phyloP scores from a whole-genome alignment of 2,329 filamentous ascomycete genomes.

The Dryadomyces quercivorus region DNA sequence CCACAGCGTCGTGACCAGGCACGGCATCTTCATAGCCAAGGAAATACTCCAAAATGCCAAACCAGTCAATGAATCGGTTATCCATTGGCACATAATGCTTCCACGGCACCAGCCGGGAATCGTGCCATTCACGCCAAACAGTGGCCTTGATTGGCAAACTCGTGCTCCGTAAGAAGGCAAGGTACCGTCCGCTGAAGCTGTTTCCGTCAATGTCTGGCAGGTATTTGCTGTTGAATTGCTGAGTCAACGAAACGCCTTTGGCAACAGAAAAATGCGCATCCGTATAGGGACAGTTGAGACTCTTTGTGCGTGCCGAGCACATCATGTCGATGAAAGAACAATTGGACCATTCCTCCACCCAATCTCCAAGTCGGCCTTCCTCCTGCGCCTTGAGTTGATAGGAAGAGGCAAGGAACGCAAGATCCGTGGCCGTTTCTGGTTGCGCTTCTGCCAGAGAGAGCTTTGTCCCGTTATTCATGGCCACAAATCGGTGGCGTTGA shows the following conservation, averaged over 20 bases:
- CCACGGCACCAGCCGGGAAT: slow-evolving; percentile 62
- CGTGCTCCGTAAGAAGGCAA: slow-evolving; percentile 56
- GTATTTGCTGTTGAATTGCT: slow-evolving; percentile 53
- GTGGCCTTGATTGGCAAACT: slow-evolving; percentile 67
- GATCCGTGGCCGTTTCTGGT: slow-evolving; percentile 34
- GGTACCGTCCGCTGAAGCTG: slow-evolving; percentile 50
- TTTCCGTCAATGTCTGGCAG: slow-evolving; percentile 65
- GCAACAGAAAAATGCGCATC: slow-evolving; percentile 29
- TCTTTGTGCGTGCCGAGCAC: slow-evolving; percentile 27
- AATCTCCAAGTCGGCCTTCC: slow-evolving; percentile 31
- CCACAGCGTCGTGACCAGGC: slow-evolving; percentile 40
- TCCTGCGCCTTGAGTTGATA: slow-evolving; percentile 36
- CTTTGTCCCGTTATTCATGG: slow-evolving; percentile 57
- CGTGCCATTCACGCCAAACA: slow-evolving; percentile 72
- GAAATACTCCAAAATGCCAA: slow-evolving; percentile 64
- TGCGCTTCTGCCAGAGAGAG: slow-evolving; percentile 35
- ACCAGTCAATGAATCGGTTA: slow-evolving; percentile 59
- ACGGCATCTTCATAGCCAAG: slow-evolving; percentile 39
- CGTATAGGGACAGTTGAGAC: slow-evolving; percentile 32
- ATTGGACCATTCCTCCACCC: slow-evolving; percentile 37
- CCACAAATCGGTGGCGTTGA: slow-evolving; percentile 63
- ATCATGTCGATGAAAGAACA: slow-evolving; percentile 42
- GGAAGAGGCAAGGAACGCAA: slow-evolving; percentile 33
- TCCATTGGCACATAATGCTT: slow-evolving; percentile 75
- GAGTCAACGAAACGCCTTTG: slow-evolving; percentile 27